Base-by-base conservation (phyloP, 441 rosid species). In the Pelargonium australe region DNA sequence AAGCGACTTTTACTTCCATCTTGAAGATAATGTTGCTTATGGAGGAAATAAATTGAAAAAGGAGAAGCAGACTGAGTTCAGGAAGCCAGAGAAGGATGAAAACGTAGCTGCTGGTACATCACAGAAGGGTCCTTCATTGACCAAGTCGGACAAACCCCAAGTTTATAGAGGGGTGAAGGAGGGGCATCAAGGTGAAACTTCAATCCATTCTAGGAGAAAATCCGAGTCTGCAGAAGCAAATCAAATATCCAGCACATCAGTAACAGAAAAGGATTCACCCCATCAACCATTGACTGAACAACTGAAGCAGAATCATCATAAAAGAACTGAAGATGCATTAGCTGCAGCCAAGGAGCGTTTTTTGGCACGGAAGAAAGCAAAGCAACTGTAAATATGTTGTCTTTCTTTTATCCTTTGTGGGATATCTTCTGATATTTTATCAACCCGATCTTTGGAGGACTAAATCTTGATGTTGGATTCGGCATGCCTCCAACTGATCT, bases 1-100 rank as follows among this genome's bases (percentile, higher is more conserved):
- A 87, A 87, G 80, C 55, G 96, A 94, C 72, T 89, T 90, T 89
- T 90, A 94, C 80, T 84, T 89, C 83, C 86, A 85, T 82, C 78
- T 94, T 67, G 87, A 78, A 12, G 87, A 91, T 78, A 89, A 91
- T 68, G 89, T 91, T 16, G 97, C 95, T 1, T 87, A 80, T 78
- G 97, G 96, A 68, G 88, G 76, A 78, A 69, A 77, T 67, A 6
- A 84, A 64, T 45, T 9, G 78, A 82, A 87, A 81, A 79, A 76
- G 61, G 83, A 87, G 81, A 79, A 25, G 58, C 76, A 73, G 2
- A 71, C 77, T 65, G 87, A 87, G 66, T 47, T 28, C 13, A 79
- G 76, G 62, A 82, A 78, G 76, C 66, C 67, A 40, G 84, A 77
- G 75, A 70, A 63, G 20, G 71, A 72, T 31, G 72, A 75, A 67